Percentiles rank a stretch among this genome's conserved stretches.
Conservation (phyloP, 345 rosid species). For the Moricandia moricandioides region DNA sequence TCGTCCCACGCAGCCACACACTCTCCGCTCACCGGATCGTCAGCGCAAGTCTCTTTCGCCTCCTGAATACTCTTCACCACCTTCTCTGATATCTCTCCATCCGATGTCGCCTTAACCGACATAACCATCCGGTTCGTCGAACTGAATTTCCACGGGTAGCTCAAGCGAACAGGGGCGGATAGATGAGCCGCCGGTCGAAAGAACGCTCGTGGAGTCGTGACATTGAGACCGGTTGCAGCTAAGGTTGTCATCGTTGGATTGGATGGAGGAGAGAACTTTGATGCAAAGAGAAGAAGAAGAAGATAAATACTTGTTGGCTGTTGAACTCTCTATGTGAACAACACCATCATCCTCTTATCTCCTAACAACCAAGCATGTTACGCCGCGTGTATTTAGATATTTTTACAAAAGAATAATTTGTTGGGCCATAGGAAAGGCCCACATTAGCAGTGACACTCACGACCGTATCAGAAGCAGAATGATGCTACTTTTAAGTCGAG, state of each 20-base stretch:
- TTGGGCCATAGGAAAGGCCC: slow-evolving; percentile 20
- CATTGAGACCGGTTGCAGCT: slow-evolving; percentile 41
- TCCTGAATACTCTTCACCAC: slow-evolving; percentile 81
- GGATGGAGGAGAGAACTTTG: slow-evolving; percentile 7
- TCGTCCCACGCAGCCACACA: slow-evolving; percentile 99
- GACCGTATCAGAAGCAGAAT: too few species aligned
- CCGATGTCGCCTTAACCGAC: slow-evolving; percentile 72
- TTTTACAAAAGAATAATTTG: not conserved
- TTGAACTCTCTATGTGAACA: slow-evolving; percentile 8
- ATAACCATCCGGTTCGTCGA: slow-evolving; percentile 36
- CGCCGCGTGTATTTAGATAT: slow-evolving; percentile 44
- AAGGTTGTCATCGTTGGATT: slow-evolving; percentile 52
- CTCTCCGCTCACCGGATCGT: slow-evolving; percentile 85
- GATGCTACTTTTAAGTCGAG: too few species aligned
- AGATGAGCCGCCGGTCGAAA: slow-evolving; percentile 36
- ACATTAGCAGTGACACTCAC: not conserved
- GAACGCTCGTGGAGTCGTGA: slow-evolving; percentile 46
- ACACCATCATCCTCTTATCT: slow-evolving; percentile 66
- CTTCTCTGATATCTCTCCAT: slow-evolving; percentile 65
- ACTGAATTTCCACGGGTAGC: slow-evolving; percentile 49
- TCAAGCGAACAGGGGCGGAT: slow-evolving; percentile 29
- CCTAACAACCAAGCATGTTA: slow-evolving; percentile 28
- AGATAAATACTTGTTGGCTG: slow-evolving; percentile 25
- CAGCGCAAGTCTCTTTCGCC: slow-evolving; percentile 77
- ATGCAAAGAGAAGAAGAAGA: slow-evolving; percentile 1